A percentile compares a stretch with the other conserved stretches of the same genome.
Evolutionary conservation across 805 yeast species (phyloP).

Genomic region (Candida multigemmis): DNA sequence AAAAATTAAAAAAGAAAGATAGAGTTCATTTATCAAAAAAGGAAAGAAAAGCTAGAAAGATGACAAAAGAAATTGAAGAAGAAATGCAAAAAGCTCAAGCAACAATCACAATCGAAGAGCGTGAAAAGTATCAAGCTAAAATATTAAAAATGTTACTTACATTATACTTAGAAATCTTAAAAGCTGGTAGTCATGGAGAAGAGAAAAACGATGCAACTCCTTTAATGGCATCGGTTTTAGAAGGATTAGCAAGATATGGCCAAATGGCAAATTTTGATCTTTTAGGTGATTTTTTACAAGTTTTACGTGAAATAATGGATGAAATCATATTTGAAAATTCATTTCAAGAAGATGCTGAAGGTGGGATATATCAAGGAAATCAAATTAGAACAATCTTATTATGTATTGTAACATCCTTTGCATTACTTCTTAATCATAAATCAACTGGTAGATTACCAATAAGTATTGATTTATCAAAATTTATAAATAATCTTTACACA

Average conservation of each 20-base stretch:
- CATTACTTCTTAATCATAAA: conserved; percentile 68
- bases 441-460: conserved; percentile 53
- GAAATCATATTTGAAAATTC: conserved; percentile 29
- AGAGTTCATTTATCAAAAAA: conserved; percentile 86
- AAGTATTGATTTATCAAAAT: conserved; percentile 61
- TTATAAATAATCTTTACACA: conserved; percentile 67
- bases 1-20: conserved; percentile 71
- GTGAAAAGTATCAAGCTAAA: conserved; percentile 80
- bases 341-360: conserved; percentile 13
- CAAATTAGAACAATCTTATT: conserved; percentile 68
- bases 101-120: conserved; percentile 77
- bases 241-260: conserved; percentile 85
- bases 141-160: conserved; percentile 65
- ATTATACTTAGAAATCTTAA: conserved; percentile 70
- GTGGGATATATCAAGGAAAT: conserved; percentile 21
- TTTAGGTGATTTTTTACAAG: conserved; percentile 87
- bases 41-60: conserved; percentile 82
- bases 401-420: conserved; percentile 85
- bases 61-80: conserved; percentile 76
- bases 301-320: conserved; percentile 68
- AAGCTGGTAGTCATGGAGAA: conserved; percentile 23
- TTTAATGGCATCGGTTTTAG: conserved; percentile 79
- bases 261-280: conserved; percentile 89
- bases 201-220: conserved; percentile 40
- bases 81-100: conserved; percentile 84